A percentile compares a stretch with the other conserved stretches of the same genome.
Conservation (phyloP, 106 monocot species). For the Dendrobium officinale region DNA sequence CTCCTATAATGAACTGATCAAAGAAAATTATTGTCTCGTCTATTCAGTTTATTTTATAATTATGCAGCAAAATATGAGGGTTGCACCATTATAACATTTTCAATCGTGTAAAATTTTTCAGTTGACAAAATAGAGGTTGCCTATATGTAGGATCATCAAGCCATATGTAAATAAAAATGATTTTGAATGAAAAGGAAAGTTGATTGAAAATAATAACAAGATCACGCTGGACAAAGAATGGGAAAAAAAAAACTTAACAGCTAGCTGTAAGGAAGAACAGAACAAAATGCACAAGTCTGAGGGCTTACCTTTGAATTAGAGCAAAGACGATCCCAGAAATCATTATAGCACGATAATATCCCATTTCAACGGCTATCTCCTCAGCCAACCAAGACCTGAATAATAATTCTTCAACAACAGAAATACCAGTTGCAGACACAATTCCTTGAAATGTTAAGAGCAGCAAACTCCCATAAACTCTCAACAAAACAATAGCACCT, state of each 20-base stretch:
- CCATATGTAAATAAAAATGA: too few species aligned
- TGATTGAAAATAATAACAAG: too few species aligned
- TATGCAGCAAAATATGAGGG: too few species aligned
- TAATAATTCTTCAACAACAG: conserved; percentile 70
- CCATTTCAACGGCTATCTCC: conserved; percentile 75
- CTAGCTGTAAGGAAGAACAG: background rate
- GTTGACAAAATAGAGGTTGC: too few species aligned
- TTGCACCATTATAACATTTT: too few species aligned
- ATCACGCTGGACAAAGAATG: too few species aligned
- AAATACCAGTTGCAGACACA: conserved; percentile 43
- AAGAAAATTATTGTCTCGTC: too few species aligned
- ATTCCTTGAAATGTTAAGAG: conserved; percentile 38
- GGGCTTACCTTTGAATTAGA: conserved; percentile 59
- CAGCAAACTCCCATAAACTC: conserved; percentile 37
- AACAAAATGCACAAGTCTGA: background rate
- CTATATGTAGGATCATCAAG: too few species aligned
- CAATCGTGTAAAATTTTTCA: too few species aligned
- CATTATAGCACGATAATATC: conserved; percentile 51
- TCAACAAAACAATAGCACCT: conserved; percentile 27
- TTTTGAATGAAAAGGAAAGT: too few species aligned
- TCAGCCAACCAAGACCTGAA: conserved; percentile 88
- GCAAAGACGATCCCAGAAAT: conserved; percentile 74
- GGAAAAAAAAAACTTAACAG: background rate
- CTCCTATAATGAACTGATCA: too few species aligned
- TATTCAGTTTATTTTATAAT: too few species aligned